phyloP scores from a whole-genome alignment of 2,329 filamentous ascomycete genomes.

The Beauveria australis region DNA sequence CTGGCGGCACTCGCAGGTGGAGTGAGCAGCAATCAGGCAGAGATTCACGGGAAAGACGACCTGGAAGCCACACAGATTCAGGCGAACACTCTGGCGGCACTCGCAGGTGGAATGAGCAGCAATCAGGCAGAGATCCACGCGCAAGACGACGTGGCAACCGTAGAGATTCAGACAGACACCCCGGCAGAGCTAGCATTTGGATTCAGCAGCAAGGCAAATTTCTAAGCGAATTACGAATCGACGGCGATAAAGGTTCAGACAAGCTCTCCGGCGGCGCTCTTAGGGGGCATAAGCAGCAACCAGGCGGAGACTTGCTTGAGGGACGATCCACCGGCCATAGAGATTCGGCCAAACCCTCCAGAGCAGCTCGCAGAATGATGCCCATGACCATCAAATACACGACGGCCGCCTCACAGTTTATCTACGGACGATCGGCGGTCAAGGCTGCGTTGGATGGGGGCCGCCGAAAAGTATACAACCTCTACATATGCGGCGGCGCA shows the following conservation, averaged over 20 bases:
- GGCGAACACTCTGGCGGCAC: no score
- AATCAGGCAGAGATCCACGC: neutral
- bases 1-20: no score
- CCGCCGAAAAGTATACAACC: conserved; percentile 68
- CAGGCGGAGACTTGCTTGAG: neutral
- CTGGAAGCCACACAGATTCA: no score
- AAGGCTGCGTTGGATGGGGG: conserved; percentile 62
- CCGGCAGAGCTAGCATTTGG: no score
- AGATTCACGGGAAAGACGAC: neutral
- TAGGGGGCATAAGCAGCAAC: neutral
- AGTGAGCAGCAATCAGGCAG: neutral
- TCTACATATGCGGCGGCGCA: conserved; percentile 63
- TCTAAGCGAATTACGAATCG: neutral
- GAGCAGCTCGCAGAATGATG: conserved; percentile 21
- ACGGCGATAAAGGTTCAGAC: neutral
- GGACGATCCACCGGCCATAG: neutral
- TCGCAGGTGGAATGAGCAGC: neutral
- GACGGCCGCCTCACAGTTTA: conserved; percentile 81
- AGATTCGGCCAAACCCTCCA: neutral
- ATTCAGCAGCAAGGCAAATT: no score
- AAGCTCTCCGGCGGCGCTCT: no score
- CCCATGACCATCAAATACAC: conserved; percentile 47
- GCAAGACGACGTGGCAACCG: no score
- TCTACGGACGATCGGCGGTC: conserved; percentile 79
- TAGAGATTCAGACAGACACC: no score